Conservation (phyloP, 176 grass and related monocot genomes). For the Triticum dicoccoides region DNA sequence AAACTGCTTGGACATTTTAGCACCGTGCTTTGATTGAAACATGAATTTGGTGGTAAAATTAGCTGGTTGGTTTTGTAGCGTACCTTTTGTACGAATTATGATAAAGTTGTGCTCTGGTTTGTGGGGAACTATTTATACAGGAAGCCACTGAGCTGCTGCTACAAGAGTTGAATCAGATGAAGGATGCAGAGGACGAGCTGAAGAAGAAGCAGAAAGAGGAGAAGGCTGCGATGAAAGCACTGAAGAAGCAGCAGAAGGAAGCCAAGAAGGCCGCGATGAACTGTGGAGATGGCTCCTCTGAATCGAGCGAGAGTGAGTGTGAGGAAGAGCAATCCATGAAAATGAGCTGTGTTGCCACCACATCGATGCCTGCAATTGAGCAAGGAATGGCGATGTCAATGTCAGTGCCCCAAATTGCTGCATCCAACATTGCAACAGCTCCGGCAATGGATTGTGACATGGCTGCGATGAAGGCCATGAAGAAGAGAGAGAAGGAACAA, state of each 20-base stretch:
- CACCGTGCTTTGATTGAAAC: neutral
- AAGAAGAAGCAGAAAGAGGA: constrained; percentile 42
- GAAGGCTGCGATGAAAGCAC: constrained; percentile 35
- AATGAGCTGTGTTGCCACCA: neutral
- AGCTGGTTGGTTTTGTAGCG: neutral
- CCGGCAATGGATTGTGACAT: neutral
- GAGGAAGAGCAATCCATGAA: constrained; percentile 3
- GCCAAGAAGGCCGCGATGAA: constrained; percentile 8
- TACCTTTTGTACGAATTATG: neutral
- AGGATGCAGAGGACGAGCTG: constrained; percentile 36
- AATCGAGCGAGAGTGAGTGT: constrained; percentile 51
- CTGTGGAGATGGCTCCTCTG: constrained; percentile 27
- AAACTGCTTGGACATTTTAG: neutral
- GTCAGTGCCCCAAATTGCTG: neutral
- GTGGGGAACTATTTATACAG: constrained; percentile 5
- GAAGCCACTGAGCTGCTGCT: constrained; percentile 63
- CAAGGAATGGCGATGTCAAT: neutral
- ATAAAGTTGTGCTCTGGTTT: neutral
- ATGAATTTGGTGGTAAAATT: neutral
- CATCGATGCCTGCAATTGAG: neutral
- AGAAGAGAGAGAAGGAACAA: constrained; percentile 56
- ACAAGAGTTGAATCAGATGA: constrained; percentile 56
- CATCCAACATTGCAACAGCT: neutral
- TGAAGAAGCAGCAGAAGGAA: constrained; percentile 45
- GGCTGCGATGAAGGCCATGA: constrained; percentile 45